Conservation (phyloP, 140 eudicot genomes). For the Senecio squalidus region DNA sequence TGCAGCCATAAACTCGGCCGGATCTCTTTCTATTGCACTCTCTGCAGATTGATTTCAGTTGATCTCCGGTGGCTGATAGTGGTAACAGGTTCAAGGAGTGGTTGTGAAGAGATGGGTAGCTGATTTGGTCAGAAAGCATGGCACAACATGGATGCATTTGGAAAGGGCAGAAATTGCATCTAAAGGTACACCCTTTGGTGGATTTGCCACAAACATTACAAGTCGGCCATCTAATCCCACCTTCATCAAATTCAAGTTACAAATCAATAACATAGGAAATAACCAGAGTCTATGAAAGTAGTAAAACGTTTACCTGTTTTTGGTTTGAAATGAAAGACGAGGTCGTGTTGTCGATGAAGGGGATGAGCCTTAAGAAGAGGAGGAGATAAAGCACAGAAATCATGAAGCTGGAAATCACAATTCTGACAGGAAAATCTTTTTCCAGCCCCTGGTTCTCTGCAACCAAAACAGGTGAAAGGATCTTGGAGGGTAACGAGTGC, state of each 20-base stretch:
- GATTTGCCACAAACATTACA: conserved; percentile 74
- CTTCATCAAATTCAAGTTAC: conserved; percentile 21
- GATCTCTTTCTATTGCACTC: conserved; percentile 69
- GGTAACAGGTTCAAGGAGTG: conserved; percentile 58
- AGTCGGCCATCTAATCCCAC: conserved; percentile 71
- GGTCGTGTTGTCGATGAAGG: conserved; percentile 80
- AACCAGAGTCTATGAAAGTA: too few relatives aligned
- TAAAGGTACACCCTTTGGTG: conserved; percentile 59
- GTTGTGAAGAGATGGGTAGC: conserved; percentile 40
- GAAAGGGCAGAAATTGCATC: conserved; percentile 65
- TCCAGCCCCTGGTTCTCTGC: conserved; percentile 87
- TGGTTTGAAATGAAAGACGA: conserved; percentile 60
- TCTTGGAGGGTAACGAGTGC: conserved; percentile 31
- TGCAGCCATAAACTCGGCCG: conserved; percentile 66
- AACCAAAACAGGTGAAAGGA: conserved; percentile 64
- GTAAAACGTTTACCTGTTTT: conserved; percentile 59
- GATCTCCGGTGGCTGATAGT: conserved; percentile 14
- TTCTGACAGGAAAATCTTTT: conserved; percentile 56
- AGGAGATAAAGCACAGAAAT: conserved; percentile 81
- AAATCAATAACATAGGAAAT: too few relatives aligned
- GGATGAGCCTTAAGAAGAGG: conserved; percentile 69
- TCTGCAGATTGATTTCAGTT: conserved; percentile 26
- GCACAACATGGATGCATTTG: conserved; percentile 94
- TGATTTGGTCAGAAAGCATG: conserved; percentile 59
- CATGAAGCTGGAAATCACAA: conserved; percentile 83